Evolutionary conservation across 352 stramenopile species (phyloP).

Genomic region (Pythium sukuiense): DNA sequence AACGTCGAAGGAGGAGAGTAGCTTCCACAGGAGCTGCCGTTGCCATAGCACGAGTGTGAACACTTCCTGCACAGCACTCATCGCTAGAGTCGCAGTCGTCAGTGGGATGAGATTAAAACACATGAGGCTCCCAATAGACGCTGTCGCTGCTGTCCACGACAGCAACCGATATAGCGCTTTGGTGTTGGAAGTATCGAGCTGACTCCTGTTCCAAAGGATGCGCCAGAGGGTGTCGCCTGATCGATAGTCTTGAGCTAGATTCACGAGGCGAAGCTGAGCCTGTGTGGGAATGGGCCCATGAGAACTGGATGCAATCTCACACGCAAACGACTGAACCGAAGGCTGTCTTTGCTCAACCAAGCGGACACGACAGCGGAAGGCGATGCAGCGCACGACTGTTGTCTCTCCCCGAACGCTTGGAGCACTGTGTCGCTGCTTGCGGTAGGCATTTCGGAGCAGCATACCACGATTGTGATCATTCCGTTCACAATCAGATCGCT

Average conservation of each 20-base stretch:
- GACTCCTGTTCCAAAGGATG: no score
- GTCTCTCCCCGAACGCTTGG: not conserved
- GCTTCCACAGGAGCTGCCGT: conserved; percentile 10
- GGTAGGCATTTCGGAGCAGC: not conserved
- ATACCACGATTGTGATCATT: not conserved
- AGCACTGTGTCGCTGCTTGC: not conserved
- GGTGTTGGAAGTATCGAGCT: no score
- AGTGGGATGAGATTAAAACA: not conserved
- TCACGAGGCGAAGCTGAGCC: no score
- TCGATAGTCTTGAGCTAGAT: no score
- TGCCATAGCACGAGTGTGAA: conserved; percentile 15
- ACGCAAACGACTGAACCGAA: not conserved
- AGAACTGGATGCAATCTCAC: not conserved
- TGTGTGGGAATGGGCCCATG: no score
- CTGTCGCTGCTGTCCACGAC: no score
- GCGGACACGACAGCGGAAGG: not conserved
- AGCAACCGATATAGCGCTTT: no score
- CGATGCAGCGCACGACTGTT: not conserved
- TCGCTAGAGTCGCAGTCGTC: not conserved
- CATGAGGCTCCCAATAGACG: no score
- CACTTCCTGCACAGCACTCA: not conserved
- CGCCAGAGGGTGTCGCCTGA: no score
- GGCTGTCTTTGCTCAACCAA: not conserved
- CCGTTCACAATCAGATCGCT: not conserved
- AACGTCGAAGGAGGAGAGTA: conserved; percentile 30